Evolutionary conservation across 192 early-diverging fungal genomes (phyloP).

Genomic region (Backusella macrospora): DNA sequence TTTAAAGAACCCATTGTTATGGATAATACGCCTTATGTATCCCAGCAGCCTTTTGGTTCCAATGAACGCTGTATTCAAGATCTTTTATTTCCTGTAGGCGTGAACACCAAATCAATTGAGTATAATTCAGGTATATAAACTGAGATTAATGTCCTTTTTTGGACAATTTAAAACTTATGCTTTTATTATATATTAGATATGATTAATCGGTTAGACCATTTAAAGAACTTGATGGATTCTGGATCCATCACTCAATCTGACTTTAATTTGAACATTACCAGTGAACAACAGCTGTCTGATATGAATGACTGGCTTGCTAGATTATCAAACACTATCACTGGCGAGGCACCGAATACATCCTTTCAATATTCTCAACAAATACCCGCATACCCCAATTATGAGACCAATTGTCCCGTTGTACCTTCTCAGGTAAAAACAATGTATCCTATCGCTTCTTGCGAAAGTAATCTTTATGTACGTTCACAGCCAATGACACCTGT

Average conservation of each 20-base stretch:
- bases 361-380: background rate
- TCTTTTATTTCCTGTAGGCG: constrained; percentile 11
- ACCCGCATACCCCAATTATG: background rate
- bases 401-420: background rate
- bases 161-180: background rate
- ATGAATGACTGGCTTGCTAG: constrained; percentile 37
- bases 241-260: constrained; percentile 13
- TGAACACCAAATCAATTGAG: constrained; percentile 2
- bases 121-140: constrained; percentile 2
- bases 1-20: background rate
- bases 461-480: constrained; percentile 23
- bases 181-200: background rate
- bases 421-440: constrained; percentile 1
- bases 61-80: constrained; percentile 12
- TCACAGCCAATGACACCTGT: constrained; percentile 20
- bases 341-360: background rate
- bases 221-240: constrained; percentile 25
- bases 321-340: constrained; percentile 19
- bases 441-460: background rate
- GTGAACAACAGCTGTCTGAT: constrained; percentile 32
- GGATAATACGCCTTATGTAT: background rate
- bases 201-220: constrained; percentile 12
- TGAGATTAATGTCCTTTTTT: too few species aligned
- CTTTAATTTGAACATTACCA: constrained; percentile 29
- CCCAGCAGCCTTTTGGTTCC: background rate